Evolutionary conservation across 768 basidiomycete species (phyloP).

Genomic region (Lyophyllum shimeji): DNA sequence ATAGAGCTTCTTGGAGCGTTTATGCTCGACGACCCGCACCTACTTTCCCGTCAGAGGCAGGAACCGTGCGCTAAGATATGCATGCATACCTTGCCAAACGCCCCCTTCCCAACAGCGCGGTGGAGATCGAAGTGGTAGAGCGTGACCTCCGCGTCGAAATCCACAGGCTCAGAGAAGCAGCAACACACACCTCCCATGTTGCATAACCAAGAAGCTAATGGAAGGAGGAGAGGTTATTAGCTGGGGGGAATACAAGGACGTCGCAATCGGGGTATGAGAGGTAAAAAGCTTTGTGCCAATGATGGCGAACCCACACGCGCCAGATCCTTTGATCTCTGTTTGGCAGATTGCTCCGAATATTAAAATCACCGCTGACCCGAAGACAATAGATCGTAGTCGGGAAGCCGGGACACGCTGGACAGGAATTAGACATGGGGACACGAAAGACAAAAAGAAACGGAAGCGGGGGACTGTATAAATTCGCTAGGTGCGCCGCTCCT

Average conservation of each 20-base stretch:
- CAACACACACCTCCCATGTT: slow-evolving; percentile 55
- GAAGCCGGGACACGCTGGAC: neutral
- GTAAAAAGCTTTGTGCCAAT: slow-evolving; percentile 18
- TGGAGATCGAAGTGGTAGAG: slow-evolving; percentile 97
- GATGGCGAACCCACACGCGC: slow-evolving; percentile 16
- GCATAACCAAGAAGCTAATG: slow-evolving; percentile 34
- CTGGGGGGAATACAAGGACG: slow-evolving; percentile 35
- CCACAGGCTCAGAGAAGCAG: slow-evolving; percentile 74
- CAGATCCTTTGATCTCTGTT: slow-evolving; percentile 25
- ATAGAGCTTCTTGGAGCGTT: slow-evolving; percentile 86
- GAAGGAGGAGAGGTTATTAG: slow-evolving; percentile 33
- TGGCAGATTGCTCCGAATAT: slow-evolving; percentile 10
- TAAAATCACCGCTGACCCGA: neutral
- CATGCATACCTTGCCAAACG: slow-evolving; percentile 88
- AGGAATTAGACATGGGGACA: slow-evolving; percentile 13
- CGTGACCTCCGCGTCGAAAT: slow-evolving; percentile 82
- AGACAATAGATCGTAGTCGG: slow-evolving; percentile 17
- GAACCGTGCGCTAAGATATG: neutral
- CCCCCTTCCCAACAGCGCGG: slow-evolving; percentile 93
- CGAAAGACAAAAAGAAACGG: slow-evolving; percentile 19
- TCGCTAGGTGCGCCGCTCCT: neutral
- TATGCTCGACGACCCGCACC: slow-evolving; percentile 98
- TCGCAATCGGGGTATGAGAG: slow-evolving; percentile 27
- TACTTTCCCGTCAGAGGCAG: slow-evolving; percentile 27
- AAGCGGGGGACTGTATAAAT: neutral